A percentile compares a stretch with the other conserved stretches of the same genome.
Evolutionary conservation across 495 filamentous ascomycete genomes (phyloP).

Genomic region (Hyaloscypha finlandica): DNA sequence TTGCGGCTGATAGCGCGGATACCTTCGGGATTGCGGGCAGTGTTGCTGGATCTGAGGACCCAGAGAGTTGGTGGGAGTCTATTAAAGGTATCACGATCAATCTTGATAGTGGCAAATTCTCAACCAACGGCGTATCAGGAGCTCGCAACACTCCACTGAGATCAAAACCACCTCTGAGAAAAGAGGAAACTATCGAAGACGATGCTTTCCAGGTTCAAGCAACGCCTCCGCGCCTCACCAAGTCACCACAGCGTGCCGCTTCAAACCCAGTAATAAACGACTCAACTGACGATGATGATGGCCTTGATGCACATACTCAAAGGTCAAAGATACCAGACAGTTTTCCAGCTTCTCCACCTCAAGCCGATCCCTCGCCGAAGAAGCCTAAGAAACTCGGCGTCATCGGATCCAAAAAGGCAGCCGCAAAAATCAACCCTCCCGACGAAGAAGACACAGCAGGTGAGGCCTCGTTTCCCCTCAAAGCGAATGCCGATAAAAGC

Average conservation of each 20-base stretch:
- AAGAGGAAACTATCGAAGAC: conserved; percentile 30
- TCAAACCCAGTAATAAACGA: conserved; percentile 12
- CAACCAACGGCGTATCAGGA: conserved; percentile 19
- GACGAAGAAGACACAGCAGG: conserved; percentile 28
- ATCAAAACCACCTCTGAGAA: conserved; percentile 4
- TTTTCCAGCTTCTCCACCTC: conserved; percentile 21
- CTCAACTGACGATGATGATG: conserved; percentile 31
- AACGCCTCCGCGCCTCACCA: conserved; percentile 40
- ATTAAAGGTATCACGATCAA: conserved; percentile 38
- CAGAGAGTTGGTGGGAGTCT: conserved; percentile 53
- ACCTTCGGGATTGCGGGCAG: conserved; percentile 15
- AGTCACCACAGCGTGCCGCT: conserved; percentile 3
- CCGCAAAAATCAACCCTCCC: background rate
- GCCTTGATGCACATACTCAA: conserved; percentile 33
- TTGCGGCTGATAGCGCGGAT: conserved; percentile 22
- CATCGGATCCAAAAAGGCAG: conserved; percentile 13
- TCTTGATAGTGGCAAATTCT: conserved; percentile 13
- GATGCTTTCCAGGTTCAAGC: conserved; percentile 55
- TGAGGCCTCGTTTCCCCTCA: background rate
- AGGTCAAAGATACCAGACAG: conserved; percentile 30
- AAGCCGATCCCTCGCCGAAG: conserved; percentile 4
- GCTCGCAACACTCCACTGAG: conserved; percentile 7
- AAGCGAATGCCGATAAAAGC: background rate
- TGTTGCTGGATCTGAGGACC: conserved; percentile 24
- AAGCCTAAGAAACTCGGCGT: conserved; percentile 22